These are phyloP conservation scores for Draba incana DNA, from an alignment of 345 rosid species.

Conservation along the genomic window DNA sequence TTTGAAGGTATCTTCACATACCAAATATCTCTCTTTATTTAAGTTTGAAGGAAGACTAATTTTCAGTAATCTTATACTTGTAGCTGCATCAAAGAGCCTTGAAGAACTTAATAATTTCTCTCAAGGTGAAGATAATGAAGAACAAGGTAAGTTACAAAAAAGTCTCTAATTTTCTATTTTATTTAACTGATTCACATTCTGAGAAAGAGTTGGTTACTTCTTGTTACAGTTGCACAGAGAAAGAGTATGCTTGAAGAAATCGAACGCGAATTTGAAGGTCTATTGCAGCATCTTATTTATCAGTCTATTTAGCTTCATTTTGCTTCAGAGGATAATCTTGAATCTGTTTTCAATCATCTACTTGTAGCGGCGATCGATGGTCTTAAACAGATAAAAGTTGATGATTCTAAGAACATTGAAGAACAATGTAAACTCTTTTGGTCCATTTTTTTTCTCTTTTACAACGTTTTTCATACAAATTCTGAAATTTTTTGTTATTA, in stretches of 20 bases:
- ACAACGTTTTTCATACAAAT: not conserved
- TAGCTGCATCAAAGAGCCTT: conserved; percentile 31
- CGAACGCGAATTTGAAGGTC: conserved; percentile 37
- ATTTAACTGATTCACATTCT: not conserved
- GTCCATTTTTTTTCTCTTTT: not conserved
- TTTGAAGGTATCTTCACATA: conserved; percentile 30
- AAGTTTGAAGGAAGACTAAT: not conserved
- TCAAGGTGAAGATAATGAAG: conserved; percentile 7
- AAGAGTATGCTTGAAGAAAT: conserved; percentile 30
- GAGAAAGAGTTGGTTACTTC: not conserved
- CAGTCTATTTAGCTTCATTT: not conserved
- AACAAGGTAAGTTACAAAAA: conserved; percentile 19
- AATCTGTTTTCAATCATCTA: not conserved
- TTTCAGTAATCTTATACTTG: not conserved
- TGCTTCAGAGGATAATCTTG: not conserved
- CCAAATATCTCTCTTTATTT: not conserved
- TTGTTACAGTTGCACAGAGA: conserved; percentile 30
- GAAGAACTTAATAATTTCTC: not conserved
- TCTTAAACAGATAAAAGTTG: not conserved
- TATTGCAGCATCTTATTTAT: not conserved
- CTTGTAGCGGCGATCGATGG: conserved; percentile 27
- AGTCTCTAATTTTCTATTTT: no score
- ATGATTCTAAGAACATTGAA: not conserved
- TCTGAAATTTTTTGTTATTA: not conserved
- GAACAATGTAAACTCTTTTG: conserved; percentile 32